phyloP scores from a whole-genome alignment of 129 eudicot genomes.

The Centaurea solstitialis region DNA sequence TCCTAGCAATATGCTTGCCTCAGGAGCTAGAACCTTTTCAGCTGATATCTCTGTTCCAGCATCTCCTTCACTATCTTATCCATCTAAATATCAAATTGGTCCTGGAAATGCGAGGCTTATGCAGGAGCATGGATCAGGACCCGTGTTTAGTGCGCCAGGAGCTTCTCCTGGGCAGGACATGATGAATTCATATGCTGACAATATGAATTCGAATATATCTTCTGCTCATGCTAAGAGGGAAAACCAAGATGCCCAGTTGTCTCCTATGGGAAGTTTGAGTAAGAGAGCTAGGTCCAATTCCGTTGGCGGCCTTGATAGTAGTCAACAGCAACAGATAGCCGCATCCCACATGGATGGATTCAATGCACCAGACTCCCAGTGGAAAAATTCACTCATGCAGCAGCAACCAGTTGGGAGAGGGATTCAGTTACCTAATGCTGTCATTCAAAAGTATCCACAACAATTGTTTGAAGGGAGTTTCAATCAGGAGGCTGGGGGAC shows the following conservation, averaged over 20 bases:
- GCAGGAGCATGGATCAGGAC: slow-evolving; percentile 68
- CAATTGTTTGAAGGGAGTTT: slow-evolving; percentile 65
- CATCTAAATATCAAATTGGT: slow-evolving; percentile 65
- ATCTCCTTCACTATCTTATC: slow-evolving; percentile 54
- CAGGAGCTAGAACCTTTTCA: slow-evolving; percentile 39
- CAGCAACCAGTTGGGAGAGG: slow-evolving; percentile 73
- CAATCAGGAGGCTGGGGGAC: slow-evolving; percentile 52
- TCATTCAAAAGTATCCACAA: slow-evolving; percentile 66
- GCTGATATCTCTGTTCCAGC: slow-evolving; percentile 49
- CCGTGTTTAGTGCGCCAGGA: slow-evolving; percentile 40
- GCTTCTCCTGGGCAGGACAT: slow-evolving; percentile 71
- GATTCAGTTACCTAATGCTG: slow-evolving; percentile 49
- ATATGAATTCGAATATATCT: slow-evolving; percentile 43
- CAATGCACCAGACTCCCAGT: slow-evolving; percentile 52
- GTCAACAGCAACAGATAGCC: slow-evolving; percentile 51
- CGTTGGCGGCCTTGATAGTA: slow-evolving; percentile 53
- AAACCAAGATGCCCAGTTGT: slow-evolving; percentile 68
- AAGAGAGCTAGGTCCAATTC: slow-evolving; percentile 66
- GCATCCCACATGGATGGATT: slow-evolving; percentile 57
- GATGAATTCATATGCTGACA: slow-evolving; percentile 53
- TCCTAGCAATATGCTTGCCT: slow-evolving; percentile 47
- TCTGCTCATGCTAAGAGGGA: slow-evolving; percentile 71
- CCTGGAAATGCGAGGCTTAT: slow-evolving; percentile 52
- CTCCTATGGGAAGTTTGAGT: slow-evolving; percentile 49
- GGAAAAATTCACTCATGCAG: slow-evolving; percentile 66